Percentiles rank a stretch among this genome's conserved stretches.
Conservation (phyloP, 2,329 filamentous ascomycete species). For the Botryotinia globosa region DNA sequence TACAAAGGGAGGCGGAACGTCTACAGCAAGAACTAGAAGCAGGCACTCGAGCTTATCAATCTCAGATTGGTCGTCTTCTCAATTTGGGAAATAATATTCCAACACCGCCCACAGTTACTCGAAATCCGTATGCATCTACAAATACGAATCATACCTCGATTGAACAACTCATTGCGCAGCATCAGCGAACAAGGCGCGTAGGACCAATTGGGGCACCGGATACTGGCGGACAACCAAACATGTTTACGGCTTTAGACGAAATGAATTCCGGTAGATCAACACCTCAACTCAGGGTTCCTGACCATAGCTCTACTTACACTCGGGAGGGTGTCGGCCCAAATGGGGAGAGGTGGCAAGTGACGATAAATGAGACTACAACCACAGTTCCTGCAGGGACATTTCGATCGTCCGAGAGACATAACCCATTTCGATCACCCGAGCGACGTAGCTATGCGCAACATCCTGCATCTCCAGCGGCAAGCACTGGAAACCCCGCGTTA, state of each 20-base stretch:
- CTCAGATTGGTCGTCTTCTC: constrained; percentile 8
- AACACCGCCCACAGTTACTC: constrained; percentile 1
- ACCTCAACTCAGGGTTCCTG: constrained; percentile 38
- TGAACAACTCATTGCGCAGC: constrained; percentile 17
- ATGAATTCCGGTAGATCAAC: constrained; percentile 33
- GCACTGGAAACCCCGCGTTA: constrained; percentile 25
- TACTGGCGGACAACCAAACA: constrained; percentile 20
- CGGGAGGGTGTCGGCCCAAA: constrained; percentile 51
- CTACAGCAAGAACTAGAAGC: constrained; percentile 40
- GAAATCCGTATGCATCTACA: constrained; percentile 8
- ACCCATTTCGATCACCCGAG: constrained; percentile 19
- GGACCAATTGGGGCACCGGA: constrained; percentile 32
- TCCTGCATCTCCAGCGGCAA: background rate
- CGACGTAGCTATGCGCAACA: constrained; percentile 25
- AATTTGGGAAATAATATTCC: constrained; percentile 19
- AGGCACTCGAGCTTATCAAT: constrained; percentile 19
- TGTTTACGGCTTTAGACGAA: constrained; percentile 27
- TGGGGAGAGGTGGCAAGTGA: constrained; percentile 52
- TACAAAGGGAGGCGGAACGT: constrained; percentile 48
- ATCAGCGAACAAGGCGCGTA: constrained; percentile 24
- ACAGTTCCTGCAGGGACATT: constrained; percentile 27
- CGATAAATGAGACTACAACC: constrained; percentile 47
- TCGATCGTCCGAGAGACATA: constrained; percentile 24
- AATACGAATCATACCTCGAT: constrained; percentile 7
- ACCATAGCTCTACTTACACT: constrained; percentile 45